Evolutionary conservation across 257 asterid genomes (phyloP).

Genomic region (Nicotiana sylvestris): DNA sequence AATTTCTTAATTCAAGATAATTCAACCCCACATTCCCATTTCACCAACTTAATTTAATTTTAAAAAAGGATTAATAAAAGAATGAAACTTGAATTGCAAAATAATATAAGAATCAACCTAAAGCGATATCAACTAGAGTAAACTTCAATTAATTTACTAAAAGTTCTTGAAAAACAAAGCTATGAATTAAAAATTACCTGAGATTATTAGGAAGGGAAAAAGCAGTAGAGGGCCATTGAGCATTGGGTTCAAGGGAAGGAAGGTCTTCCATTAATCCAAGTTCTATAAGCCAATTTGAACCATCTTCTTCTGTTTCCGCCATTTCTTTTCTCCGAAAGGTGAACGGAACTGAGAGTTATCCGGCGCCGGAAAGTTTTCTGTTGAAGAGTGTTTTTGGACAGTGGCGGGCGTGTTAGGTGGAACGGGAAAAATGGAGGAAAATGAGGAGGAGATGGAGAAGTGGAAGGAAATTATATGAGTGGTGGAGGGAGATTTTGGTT

Average conservation of each 20-base stretch:
- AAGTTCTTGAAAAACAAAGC: not conserved
- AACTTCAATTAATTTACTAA: not conserved
- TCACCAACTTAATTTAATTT: not conserved
- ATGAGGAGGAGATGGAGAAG: not conserved
- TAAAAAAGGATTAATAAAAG: not conserved
- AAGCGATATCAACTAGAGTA: too few relatives aligned
- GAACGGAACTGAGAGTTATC: not conserved
- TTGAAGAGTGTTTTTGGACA: not conserved
- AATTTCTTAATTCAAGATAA: not conserved
- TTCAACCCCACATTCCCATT: conserved; percentile 5
- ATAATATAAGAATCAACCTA: not conserved
- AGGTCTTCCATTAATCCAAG: conserved; percentile 39
- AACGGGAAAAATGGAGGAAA: conserved; percentile 7
- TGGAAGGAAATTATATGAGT: conserved; percentile 2
- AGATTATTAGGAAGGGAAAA: conserved; percentile 23
- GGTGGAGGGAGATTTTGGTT: conserved; percentile 7
- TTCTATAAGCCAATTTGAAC: conserved; percentile 44
- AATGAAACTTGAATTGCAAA: not conserved
- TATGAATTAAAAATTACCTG: conserved; percentile 21
- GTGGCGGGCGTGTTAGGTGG: not conserved
- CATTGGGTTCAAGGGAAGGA: conserved; percentile 29
- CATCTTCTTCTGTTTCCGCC: conserved; percentile 33
- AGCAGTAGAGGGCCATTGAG: conserved; percentile 29
- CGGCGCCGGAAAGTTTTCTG: conserved; percentile 2
- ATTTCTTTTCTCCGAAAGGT: conserved; percentile 21